A percentile compares a stretch with the other conserved stretches of the same genome.
phyloP scores from a whole-genome alignment of 352 stramenopile genomes.

The Globisporangium takayamanum region DNA sequence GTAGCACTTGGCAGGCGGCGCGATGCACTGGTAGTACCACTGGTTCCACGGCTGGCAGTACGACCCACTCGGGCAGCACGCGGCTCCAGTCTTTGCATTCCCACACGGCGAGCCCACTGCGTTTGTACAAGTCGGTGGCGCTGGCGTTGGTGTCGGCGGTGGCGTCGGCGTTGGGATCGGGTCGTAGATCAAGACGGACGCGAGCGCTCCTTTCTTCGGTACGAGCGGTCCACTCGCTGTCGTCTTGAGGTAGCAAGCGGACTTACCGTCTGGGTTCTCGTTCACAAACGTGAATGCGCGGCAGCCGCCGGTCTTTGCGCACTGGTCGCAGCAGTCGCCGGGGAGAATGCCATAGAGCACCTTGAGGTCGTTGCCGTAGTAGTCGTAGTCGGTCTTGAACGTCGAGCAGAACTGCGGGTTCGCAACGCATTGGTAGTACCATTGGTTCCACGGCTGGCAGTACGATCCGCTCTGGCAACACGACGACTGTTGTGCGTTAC shows the following conservation, averaged over 20 bases:
- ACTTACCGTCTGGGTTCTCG: conserved; percentile 39
- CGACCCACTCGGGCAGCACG: conserved; percentile 32
- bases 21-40: conserved; percentile 50
- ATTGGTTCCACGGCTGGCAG: conserved; percentile 57
- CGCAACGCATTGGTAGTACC: conserved; percentile 53
- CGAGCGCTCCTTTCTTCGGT: conserved; percentile 1
- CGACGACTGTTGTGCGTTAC: conserved; percentile 18
- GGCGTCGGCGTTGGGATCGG: neutral
- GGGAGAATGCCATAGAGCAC: conserved; percentile 35
- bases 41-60: conserved; percentile 63
- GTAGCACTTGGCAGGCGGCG: conserved; percentile 32
- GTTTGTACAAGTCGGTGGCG: conserved; percentile 16
- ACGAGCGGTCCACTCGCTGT: conserved; percentile 8
- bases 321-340: conserved; percentile 33
- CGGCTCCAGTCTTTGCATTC: conserved; percentile 20
- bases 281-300: conserved; percentile 57
- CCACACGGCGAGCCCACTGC: conserved; percentile 28
- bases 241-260: conserved; percentile 51
- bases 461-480: conserved; percentile 38
- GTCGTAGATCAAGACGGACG: conserved; percentile 8
- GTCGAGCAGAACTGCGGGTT: conserved; percentile 25
- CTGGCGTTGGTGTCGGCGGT: neutral
- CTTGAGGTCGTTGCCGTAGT: conserved; percentile 36
- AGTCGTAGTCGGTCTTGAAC: conserved; percentile 46
- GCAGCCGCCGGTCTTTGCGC: conserved; percentile 33